A percentile compares a stretch with the other conserved stretches of the same genome.
phyloP scores from a whole-genome alignment of 352 stramenopile genomes.

The Globisporangium recalcitrans region DNA sequence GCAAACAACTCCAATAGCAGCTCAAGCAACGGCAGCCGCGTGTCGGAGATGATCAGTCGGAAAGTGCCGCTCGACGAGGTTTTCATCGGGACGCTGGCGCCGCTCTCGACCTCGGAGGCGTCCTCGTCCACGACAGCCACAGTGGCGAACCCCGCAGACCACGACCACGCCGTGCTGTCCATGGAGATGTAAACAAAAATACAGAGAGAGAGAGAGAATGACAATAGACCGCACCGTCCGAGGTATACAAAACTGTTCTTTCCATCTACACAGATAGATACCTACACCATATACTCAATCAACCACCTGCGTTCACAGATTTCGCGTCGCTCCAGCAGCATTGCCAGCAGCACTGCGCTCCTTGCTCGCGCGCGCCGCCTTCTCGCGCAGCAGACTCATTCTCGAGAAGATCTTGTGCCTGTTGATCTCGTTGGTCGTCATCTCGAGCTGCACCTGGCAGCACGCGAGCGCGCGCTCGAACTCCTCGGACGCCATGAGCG shows the following conservation, averaged over 20 bases:
- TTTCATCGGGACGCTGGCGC: slow-evolving; percentile 28
- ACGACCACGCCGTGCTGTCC: background rate
- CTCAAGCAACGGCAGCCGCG: slow-evolving; percentile 18
- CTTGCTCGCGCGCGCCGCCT: slow-evolving; percentile 18
- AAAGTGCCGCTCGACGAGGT: slow-evolving; percentile 36
- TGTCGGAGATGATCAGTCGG: slow-evolving; percentile 13
- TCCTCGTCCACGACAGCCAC: background rate
- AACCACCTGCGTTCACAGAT: background rate
- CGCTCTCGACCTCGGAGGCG: slow-evolving; percentile 3
- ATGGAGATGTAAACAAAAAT: slow-evolving; percentile 14
- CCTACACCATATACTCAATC: background rate
- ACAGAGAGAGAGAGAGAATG: background rate
- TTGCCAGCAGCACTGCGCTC: background rate
- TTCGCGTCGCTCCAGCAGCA: background rate
- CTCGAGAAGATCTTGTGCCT: slow-evolving; percentile 72
- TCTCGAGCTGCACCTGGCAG: slow-evolving; percentile 66
- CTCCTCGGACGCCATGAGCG: slow-evolving; percentile 57
- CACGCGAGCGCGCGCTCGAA: slow-evolving; percentile 50
- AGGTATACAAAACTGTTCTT: slow-evolving; percentile 1
- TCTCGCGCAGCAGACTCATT: slow-evolving; percentile 66
- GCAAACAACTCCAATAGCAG: slow-evolving; percentile 7
- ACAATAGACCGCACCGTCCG: background rate
- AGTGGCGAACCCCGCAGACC: background rate
- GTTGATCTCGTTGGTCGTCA: slow-evolving; percentile 64
- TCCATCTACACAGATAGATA: background rate